A percentile compares a stretch with the other conserved stretches of the same genome.
Conservation (phyloP, 2,329 filamentous ascomycete genomes). For the Myotisia sp. region DNA sequence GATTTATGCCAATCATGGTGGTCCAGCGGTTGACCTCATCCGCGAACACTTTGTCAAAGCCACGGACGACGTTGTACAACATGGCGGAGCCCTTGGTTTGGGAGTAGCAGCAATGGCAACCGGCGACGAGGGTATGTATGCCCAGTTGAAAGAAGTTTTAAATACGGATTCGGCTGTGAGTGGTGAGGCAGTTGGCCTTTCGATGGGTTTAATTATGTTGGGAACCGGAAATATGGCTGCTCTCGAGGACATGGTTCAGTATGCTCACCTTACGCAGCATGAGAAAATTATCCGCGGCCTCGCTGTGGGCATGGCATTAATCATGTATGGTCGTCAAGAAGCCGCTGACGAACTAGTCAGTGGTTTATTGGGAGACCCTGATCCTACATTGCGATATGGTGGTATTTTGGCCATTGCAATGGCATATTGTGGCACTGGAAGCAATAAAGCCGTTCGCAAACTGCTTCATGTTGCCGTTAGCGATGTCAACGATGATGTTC, state of each 20-base stretch:
- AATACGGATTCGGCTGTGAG: constrained; percentile 93
- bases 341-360: constrained; percentile 89
- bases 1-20: constrained; percentile 95
- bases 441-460: constrained; percentile 96
- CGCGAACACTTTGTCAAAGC: constrained; percentile 37
- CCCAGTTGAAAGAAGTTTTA: constrained; percentile 75
- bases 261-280: constrained; percentile 93
- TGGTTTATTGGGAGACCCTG: constrained; percentile 79
- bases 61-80: constrained; percentile 71
- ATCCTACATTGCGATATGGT: constrained; percentile 85
- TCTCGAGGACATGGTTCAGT: constrained; percentile 91
- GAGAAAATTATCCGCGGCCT: constrained; percentile 97
- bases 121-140: constrained; percentile 77
- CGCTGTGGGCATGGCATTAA: constrained; percentile 89
- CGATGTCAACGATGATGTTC: constrained; percentile 95
- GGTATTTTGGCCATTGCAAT: constrained; percentile 98
- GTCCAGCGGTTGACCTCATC: constrained; percentile 51
- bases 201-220: constrained; percentile 97
- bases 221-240: constrained; percentile 92
- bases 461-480: constrained; percentile 91
- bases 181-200: constrained; percentile 84
- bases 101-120: constrained; percentile 97
- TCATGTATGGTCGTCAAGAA: constrained; percentile 96
- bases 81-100: constrained; percentile 85
- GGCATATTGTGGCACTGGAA: constrained; percentile 91